Conservation (phyloP, 345 rosid genomes). For the Ricinus communis region DNA sequence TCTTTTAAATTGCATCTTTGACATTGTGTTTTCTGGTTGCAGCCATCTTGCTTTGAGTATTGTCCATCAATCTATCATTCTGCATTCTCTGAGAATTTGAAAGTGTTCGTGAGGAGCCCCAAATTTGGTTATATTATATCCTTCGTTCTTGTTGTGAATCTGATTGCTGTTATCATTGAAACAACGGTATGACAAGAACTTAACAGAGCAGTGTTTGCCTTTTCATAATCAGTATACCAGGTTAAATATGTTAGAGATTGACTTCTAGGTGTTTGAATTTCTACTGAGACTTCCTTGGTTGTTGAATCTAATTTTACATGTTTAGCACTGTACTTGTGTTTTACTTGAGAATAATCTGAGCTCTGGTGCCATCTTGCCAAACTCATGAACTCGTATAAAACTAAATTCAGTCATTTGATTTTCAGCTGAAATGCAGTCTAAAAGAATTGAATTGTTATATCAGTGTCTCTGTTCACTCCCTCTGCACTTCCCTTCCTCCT, state of each 20-base stretch:
- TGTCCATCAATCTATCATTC: constrained; percentile 62
- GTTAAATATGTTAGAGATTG: background rate
- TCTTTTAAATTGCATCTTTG: constrained; percentile 11
- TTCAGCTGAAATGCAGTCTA: too few relatives aligned
- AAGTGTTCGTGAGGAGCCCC: constrained; percentile 63
- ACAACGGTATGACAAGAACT: constrained; percentile 68
- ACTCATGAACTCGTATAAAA: background rate
- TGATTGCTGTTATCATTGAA: constrained; percentile 79
- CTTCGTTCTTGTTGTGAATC: constrained; percentile 70
- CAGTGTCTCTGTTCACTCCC: background rate
- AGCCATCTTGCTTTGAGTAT: constrained; percentile 75
- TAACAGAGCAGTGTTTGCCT: too few relatives aligned
- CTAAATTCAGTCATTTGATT: background rate
- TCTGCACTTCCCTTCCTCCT: background rate
- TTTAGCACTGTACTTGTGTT: background rate
- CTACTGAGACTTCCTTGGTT: background rate
- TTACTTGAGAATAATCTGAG: background rate
- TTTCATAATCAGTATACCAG: background rate
- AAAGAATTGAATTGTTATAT: too few relatives aligned
- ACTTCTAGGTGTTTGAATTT: background rate
- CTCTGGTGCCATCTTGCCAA: background rate
- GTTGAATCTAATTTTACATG: background rate
- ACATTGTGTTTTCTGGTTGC: constrained; percentile 35
- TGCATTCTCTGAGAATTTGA: constrained; percentile 66
- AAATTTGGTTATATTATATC: constrained; percentile 73